phyloP scores from a whole-genome alignment of 2,329 filamentous ascomycete species.

The Emmonsia crescens region DNA sequence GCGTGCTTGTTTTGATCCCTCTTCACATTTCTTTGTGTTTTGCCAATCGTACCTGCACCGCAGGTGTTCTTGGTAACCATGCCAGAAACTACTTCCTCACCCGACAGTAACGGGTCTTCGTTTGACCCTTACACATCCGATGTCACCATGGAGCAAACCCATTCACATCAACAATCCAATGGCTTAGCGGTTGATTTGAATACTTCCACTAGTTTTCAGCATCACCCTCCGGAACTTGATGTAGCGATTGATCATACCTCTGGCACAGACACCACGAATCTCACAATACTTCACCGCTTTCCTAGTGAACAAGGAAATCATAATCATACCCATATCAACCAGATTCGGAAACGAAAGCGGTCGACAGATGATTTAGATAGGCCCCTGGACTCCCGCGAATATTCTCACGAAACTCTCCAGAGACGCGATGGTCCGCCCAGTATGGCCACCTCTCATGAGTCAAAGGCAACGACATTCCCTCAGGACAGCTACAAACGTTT shows the following conservation, averaged over 20 bases:
- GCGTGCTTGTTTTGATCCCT: constrained; percentile 3
- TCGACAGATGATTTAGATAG: neutral
- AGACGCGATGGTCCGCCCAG: neutral
- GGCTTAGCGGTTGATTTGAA: neutral
- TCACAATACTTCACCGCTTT: neutral
- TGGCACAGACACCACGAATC: neutral
- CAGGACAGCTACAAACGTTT: constrained; percentile 12
- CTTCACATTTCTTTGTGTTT: constrained; percentile 3
- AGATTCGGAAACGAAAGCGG: constrained; percentile 10
- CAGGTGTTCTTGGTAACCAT: constrained; percentile 9
- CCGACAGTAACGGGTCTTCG: constrained; percentile 12
- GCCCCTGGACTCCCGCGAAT: neutral
- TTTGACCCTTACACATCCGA: constrained; percentile 14
- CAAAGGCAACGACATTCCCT: neutral
- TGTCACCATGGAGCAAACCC: neutral
- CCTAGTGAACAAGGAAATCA: neutral
- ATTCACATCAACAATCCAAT: neutral
- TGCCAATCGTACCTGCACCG: constrained; percentile 4
- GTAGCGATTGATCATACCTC: neutral
- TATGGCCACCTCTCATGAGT: neutral
- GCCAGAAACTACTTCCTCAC: constrained; percentile 8
- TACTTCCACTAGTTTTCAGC: neutral
- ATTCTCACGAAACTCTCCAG: constrained; percentile 1
- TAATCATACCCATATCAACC: neutral
- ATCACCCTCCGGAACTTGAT: neutral